Conservation (phyloP, 2,329 filamentous ascomycete species). For the Ceratocystis ficicola region DNA sequence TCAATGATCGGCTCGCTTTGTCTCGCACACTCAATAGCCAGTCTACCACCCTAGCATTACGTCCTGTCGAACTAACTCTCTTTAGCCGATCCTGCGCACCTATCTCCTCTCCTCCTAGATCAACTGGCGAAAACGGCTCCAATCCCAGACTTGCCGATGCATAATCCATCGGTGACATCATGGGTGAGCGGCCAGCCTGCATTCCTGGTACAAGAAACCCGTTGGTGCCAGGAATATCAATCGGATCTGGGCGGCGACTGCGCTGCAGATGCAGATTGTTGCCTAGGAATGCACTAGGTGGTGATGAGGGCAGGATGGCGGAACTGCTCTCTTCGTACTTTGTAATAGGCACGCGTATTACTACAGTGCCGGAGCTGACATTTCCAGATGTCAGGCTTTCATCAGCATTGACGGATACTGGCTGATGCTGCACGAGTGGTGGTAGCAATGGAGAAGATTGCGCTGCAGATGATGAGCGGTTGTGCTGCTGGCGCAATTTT, state of each 20-base stretch:
- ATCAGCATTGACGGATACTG: background rate
- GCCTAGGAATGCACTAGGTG: background rate
- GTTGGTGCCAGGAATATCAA: background rate
- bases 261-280: background rate
- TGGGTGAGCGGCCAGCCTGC: background rate
- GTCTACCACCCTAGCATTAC: constrained; percentile 11
- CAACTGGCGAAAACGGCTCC: background rate
- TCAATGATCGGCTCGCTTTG: constrained; percentile 5
- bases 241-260: constrained; percentile 4
- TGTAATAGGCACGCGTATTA: constrained; percentile 6
- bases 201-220: background rate
- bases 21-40: constrained; percentile 12
- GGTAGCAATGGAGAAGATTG: background rate
- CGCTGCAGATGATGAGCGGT: background rate
- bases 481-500: background rate
- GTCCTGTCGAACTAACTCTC: constrained; percentile 1
- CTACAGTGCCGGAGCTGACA: constrained; percentile 1
- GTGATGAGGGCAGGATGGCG: background rate
- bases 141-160: background rate
- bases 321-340: constrained; percentile 7
- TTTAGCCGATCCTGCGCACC: background rate
- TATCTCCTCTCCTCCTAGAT: background rate
- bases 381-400: background rate
- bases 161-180: background rate
- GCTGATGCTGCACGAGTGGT: background rate